Evolutionary conservation across 2,329 filamentous ascomycete species (phyloP), one percentile per base, ranked within the genome.

Genomic region (Botryotinia globosa): DNA sequence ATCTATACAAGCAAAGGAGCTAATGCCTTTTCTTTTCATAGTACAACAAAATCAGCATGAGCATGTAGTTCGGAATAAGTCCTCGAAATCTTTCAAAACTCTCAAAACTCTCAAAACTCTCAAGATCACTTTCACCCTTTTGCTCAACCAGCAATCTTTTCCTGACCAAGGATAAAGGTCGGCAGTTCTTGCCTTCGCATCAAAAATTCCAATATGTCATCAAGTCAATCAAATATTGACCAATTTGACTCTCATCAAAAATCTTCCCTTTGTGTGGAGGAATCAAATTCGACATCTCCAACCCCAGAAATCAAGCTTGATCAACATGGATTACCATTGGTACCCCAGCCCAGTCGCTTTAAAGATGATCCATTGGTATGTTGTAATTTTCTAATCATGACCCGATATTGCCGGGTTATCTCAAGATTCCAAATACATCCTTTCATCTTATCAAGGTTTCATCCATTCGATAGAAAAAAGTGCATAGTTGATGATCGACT

Each of bases 291-390:
- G 20, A 68, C 64, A 37, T 63, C 34, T 42, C 71, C 64, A 32
- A 48, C 29, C 8, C 71, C 73, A 34, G 67, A 70, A 34, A 39
- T 75, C 42, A 77, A 75, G 73, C 66, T 76, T 16, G 78, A 78
- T 73, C 66, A 73, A 22, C 72, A 76, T 66, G 77, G 78, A 16
- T 65, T 80, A 20, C 78, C 78, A 44, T 75, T 80, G 48, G 77
- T 78, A 25, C 78, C 78, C 25, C 78, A 80, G 66, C 78, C 78
- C 32, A 79, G 78, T 74, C 69, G 71, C 72, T 80, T 80, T 73
- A 77, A 77, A 61, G 78, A 80, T 63, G 78, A 80, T 75, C 78
- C 78, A 65, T 70, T 80, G 76, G 78, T 80, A 51, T 74, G 75
- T 71, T 56, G 34, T 69, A 20, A 42, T 61, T 22, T n/a, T 65